Percentiles rank a stretch among this genome's conserved stretches.
phyloP scores from a whole-genome alignment of 73 alveolate genomes.

The Paramecium sonneborni region DNA sequence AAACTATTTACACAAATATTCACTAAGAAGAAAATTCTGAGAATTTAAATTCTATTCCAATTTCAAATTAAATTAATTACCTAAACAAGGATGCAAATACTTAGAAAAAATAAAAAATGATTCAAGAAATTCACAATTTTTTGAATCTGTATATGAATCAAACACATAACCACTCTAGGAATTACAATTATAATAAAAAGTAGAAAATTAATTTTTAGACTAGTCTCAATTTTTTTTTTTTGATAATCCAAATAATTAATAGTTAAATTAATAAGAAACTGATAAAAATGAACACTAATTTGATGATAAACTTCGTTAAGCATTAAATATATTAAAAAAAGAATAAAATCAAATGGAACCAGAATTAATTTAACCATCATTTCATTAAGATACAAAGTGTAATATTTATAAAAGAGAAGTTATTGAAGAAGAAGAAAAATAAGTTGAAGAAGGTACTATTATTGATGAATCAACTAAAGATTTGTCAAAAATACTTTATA shows the following conservation, averaged over 20 bases:
- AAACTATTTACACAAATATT: neutral
- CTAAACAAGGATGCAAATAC: neutral
- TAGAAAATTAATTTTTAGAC: neutral
- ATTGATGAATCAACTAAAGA: neutral
- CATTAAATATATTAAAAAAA: neutral
- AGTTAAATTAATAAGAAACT: neutral
- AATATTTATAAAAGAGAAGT: neutral
- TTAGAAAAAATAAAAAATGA: neutral
- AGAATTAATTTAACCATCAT: neutral
- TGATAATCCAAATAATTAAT: neutral
- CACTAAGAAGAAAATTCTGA: neutral
- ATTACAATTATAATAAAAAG: neutral
- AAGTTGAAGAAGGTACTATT: constrained; percentile 31
- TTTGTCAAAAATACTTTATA: neutral
- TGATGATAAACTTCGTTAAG: neutral
- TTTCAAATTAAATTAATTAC: neutral
- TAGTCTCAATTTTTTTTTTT: neutral
- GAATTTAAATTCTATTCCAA: neutral
- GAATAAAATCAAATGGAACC: neutral
- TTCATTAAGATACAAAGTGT: neutral
- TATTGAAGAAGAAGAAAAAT: neutral
- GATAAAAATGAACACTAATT: neutral
- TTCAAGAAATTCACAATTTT: neutral
- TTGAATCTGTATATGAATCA: neutral
- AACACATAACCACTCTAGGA: neutral